Evolutionary conservation across 164 flowering plant genomes (phyloP).

Genomic region (Nymphaea thermarum): DNA sequence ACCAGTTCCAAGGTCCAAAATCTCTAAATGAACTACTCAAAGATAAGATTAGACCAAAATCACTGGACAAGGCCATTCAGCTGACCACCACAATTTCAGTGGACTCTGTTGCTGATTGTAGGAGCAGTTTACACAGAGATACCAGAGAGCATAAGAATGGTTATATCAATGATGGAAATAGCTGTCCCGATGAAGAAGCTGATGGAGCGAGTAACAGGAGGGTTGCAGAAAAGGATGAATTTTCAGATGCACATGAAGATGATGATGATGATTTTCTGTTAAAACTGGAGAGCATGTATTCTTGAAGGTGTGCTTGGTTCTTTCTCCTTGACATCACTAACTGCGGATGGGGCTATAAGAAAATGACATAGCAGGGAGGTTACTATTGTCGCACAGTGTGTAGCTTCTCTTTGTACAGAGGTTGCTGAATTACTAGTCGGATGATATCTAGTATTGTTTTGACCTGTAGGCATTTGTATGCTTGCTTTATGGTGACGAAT

Average conservation of each 20-base stretch:
- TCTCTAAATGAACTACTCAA: slow-evolving; percentile 41
- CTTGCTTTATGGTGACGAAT: too few species aligned
- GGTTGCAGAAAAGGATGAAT: background rate
- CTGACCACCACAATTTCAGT: background rate
- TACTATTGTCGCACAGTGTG: too few species aligned
- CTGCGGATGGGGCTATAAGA: too few species aligned
- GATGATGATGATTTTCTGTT: slow-evolving; percentile 10
- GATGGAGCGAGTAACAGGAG: slow-evolving; percentile 6
- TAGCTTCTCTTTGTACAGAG: too few species aligned
- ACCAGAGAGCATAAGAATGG: background rate
- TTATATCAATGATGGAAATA: background rate
- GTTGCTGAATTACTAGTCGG: too few species aligned
- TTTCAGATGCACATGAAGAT: slow-evolving; percentile 8
- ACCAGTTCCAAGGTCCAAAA: slow-evolving; percentile 45
- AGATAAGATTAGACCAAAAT: slow-evolving; percentile 19
- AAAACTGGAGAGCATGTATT: slow-evolving; percentile 13
- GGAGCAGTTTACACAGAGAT: background rate
- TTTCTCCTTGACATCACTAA: too few species aligned
- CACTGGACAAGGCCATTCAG: slow-evolving; percentile 2
- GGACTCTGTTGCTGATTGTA: too few species aligned
- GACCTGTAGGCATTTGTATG: too few species aligned
- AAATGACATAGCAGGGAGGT: too few species aligned
- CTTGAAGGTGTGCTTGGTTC: slow-evolving; percentile 3
- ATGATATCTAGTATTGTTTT: too few species aligned
- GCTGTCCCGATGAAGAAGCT: background rate